Percentiles rank a stretch among this genome's conserved stretches.
These are phyloP conservation scores for Boletus rubroflammeus DNA, from an alignment of 768 basidiomycete species.

Conservation along the genomic window DNA sequence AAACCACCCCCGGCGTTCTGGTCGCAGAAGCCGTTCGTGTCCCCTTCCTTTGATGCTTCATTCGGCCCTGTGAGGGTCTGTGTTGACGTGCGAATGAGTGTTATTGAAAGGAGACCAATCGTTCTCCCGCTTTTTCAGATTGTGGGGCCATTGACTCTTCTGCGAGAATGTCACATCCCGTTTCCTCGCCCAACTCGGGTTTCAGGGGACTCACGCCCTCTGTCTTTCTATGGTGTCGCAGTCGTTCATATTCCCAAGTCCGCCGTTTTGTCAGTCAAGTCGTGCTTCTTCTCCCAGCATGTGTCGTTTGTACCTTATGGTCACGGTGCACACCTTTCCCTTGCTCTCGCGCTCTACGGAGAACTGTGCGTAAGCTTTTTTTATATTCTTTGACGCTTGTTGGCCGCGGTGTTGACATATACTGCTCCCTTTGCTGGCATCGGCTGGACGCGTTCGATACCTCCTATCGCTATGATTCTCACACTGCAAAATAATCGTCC, in stretches of 20 bases:
- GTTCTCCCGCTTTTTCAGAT: background rate
- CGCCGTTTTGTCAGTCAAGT: constrained; percentile 57
- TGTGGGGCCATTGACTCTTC: background rate
- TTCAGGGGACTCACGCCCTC: background rate
- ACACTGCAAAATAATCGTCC: constrained; percentile 16
- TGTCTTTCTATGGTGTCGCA: constrained; percentile 23
- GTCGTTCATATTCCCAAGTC: constrained; percentile 65
- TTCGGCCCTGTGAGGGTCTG: background rate
- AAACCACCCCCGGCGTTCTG: constrained; percentile 8
- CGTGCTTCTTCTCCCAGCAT: constrained; percentile 44
- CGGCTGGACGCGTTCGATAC: constrained; percentile 8
- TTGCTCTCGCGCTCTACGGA: constrained; percentile 59
- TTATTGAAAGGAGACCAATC: background rate
- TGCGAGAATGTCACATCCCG: constrained; percentile 2
- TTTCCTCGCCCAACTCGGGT: constrained; percentile 1
- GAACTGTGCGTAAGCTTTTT: constrained; percentile 51
- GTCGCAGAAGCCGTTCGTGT: background rate
- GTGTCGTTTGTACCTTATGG: constrained; percentile 51
- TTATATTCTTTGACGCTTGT: background rate
- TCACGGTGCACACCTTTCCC: constrained; percentile 53
- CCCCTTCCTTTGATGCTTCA: background rate
- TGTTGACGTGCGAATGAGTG: constrained; percentile 1
- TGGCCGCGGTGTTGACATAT: constrained; percentile 4
- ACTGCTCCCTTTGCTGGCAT: constrained; percentile 7
- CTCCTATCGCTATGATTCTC: constrained; percentile 9